Evolutionary conservation across 768 basidiomycete genomes (phyloP).

Genomic region (Erythrobasidium yunnanense): DNA sequence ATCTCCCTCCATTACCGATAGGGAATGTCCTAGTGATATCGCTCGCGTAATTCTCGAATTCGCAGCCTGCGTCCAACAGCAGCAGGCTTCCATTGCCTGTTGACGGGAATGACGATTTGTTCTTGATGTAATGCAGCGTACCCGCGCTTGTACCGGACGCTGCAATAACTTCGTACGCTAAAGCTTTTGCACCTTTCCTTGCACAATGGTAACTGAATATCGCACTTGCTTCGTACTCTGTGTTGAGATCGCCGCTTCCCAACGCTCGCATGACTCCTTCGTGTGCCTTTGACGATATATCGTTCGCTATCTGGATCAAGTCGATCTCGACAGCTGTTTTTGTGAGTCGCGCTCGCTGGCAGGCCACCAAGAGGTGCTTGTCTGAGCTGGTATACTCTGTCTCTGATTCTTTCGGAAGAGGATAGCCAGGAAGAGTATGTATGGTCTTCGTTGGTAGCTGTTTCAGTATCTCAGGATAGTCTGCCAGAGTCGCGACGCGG

Average conservation of each 20-base stretch:
- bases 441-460: background rate
- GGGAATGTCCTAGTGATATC: conserved; percentile 51
- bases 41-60: conserved; percentile 61
- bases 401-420: background rate
- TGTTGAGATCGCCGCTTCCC: conserved; percentile 67
- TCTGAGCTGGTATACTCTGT: background rate
- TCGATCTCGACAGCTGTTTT: conserved; percentile 67
- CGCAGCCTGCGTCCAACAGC: conserved; percentile 71
- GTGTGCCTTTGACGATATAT: conserved; percentile 79
- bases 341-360: conserved; percentile 68
- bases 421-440: conserved; percentile 1
- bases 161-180: conserved; percentile 86
- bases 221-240: conserved; percentile 87
- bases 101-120: conserved; percentile 30
- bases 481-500: conserved; percentile 48
- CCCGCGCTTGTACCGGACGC: conserved; percentile 76
- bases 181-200: conserved; percentile 69
- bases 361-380: conserved; percentile 52
- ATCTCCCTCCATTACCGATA: conserved; percentile 85
- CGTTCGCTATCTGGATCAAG: conserved; percentile 63
- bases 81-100: conserved; percentile 28
- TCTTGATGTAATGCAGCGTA: conserved; percentile 63
- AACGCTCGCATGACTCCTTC: conserved; percentile 67
- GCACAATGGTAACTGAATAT: conserved; percentile 83
- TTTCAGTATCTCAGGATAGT: conserved; percentile 42